Base-by-base conservation (phyloP, 306 rosid species). In the Delonix regia region DNA sequence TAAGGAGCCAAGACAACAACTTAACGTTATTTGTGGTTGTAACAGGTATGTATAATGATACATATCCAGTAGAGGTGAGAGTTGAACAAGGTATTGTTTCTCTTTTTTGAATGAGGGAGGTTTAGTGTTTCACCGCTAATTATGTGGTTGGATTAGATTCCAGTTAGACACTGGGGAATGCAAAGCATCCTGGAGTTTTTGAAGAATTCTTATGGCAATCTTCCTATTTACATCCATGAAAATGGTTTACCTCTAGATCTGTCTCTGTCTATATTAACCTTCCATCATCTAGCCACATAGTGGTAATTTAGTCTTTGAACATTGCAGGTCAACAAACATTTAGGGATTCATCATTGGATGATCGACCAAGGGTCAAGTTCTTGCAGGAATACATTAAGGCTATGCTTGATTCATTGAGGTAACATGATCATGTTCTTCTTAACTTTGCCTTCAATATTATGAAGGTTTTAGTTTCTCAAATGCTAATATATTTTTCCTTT, bases 221-320 rank as follows among this genome's bases (percentile, higher is more conserved):
- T 88, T 78, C 85, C 83, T 19, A 45, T 80, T 53, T 88, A 85
- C 82, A 86, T 90, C 69, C 87, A 88, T 7, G 92, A 90, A 86
- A 90, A 78, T 81, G 92, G 89, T 90, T 70, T 14, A 34, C 0
- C 9, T 19, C 25, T 61, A 34, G 0, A 10, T 11, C 15, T 52
- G 18, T 83, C 64, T 25, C 38, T 1, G 16, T 67, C 48, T 57
- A 22, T 34, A 18, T n/a, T 63, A n/a, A 18, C 69, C 45, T 8
- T 63, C 47, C 69, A 63, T 34, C 34, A 1, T 63, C 2, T 34
- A 18, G n/a, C n/a, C n/a, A n/a, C 33, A 55, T 39, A 34, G 47
- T 1, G 47, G 22, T n/a, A 9, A 55, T 28, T 4, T 18, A 63
- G 69, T 36, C 27, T 33, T 65, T 72, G 44, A 22, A 69, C 76